Base-by-base conservation (phyloP, 2,329 filamentous ascomycete genomes). In the Fusarium robinianum region DNA sequence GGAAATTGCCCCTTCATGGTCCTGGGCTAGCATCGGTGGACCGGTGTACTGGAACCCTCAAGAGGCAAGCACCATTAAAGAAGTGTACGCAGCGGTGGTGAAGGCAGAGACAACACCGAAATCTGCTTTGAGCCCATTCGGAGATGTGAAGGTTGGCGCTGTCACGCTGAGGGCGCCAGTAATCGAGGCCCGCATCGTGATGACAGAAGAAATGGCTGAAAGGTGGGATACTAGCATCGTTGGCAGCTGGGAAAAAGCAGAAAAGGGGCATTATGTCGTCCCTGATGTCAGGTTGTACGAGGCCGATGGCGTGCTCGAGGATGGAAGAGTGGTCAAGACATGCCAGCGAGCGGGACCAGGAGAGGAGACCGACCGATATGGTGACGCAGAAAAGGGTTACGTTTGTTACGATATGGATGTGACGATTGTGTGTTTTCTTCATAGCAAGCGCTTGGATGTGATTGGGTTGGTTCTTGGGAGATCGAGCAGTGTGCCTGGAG, bases 381-480 rank as follows among this genome's bases (percentile, higher is more conserved):
- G 1, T 5, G 32, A 37, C 25, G 23, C 19, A 6, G 31, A 35
- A 2, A 21, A 16, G 10, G 40, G 24, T 6, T 6, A 15, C 8
- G n/a, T 43, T 17, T 8, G 11, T 3, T 43, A 37, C 14, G 19
- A 18, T 11, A 31, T 43, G 32, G 18, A 29, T 19, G 32, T 37
- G 4, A 32, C 40, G 4, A 18, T 43, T n/a, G 3, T 43, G 8
- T 43, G 40, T 14, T 43, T 43, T 26, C 33, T 43, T 5, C 10
- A 22, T n/a, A 43, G 32, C 5, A 26, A 37, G 15, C 12, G 18
- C 5, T 29, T 37, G 11, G 40, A 37, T 9, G 24, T 35, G n/a
- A 14, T 37, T 9, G 40, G 40, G 5, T n/a, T 43, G 5, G 40
- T 43, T 19, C 40, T 43, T 8, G 40, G 40, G 12, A 30, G 32